Base-by-base conservation (phyloP, 78 protist genomes). In the Thecamonas trahens region DNA sequence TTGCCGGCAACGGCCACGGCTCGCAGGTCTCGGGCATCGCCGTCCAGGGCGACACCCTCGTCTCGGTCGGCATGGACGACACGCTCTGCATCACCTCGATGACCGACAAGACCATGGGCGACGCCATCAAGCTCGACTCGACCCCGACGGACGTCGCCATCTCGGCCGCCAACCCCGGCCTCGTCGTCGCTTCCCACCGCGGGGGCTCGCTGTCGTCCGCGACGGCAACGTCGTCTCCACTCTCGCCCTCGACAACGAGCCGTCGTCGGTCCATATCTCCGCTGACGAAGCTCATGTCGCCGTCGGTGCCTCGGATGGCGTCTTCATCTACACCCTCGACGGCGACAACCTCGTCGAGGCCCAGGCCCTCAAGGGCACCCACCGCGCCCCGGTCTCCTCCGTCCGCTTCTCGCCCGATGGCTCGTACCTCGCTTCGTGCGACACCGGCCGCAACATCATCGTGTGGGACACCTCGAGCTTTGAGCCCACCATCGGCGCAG, bases 361-460 rank as follows among this genome's bases (percentile, higher is more conserved):
- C 42, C 2, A 3, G 59, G 15, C 28, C 11, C 13, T 83, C 76
- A 13, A 3, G 1, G 90, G 70, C 14, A 52, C 53, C 34, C 91
- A 75, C 62, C 80, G 95, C 49, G 84, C 67, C 26, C 15, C 54
- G 22, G 52, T 91, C 31, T 42, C 72, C 31, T 26, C 49, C 34
- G 55, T 86, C 49, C 63, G 81, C 40, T 88, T 63, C 75, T 83
- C 92, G 4, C 91, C 91, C 50, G 64, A 78, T 47, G 96, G 94
- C 29, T 13, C 5, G 35, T 47, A 35, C 24, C 71, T 93, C 42
- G 94, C 93, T 1, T 26, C 92, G 3, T 89, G 89, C 24, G 78
- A 79, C 50, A 2, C 78, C 3, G 75, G 61, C 44, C 80, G 89
- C 63, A 60, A 74, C 66, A 53, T 89, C 53, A 35, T 72, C 58